These are phyloP conservation scores for Apiospora malaysiana DNA, from an alignment of 2,329 filamentous ascomycete genomes.

Conservation along the genomic window DNA sequence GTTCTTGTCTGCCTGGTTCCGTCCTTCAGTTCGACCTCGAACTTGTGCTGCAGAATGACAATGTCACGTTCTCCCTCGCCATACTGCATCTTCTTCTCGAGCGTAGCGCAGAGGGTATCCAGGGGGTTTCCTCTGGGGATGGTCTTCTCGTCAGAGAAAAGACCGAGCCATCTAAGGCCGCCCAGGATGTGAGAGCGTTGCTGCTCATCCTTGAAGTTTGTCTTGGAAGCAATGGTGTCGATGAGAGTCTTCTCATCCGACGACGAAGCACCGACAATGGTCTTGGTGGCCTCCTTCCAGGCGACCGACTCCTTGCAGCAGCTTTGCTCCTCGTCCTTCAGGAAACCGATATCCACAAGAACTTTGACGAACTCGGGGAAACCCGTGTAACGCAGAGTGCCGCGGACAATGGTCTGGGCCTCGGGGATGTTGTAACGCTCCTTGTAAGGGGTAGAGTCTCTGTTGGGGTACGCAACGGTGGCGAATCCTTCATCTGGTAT, in stretches of 20 bases:
- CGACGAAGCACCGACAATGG: conserved; percentile 74
- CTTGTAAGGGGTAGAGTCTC: conserved; percentile 85
- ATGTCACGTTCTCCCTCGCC: conserved; percentile 83
- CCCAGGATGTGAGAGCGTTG: conserved; percentile 73
- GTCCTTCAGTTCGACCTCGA: conserved; percentile 83
- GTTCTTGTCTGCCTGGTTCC: conserved; percentile 79
- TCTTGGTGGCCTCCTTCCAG: conserved; percentile 86
- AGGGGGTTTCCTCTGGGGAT: conserved; percentile 74
- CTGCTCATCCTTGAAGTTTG: conserved; percentile 70
- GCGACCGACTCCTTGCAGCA: conserved; percentile 70
- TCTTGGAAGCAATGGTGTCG: conserved; percentile 76
- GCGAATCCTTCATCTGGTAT: conserved; percentile 56
- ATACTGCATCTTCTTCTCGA: conserved; percentile 93
- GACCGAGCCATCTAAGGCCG: conserved; percentile 69
- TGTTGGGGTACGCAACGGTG: conserved; percentile 92
- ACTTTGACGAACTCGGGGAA: conserved; percentile 91
- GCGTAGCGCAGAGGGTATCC: conserved; percentile 87
- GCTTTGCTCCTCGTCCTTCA: conserved; percentile 71
- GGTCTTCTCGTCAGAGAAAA: conserved; percentile 66
- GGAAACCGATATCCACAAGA: conserved; percentile 89
- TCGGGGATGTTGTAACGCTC: conserved; percentile 93
- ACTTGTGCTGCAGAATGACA: conserved; percentile 81
- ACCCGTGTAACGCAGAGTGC: conserved; percentile 84
- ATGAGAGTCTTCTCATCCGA: conserved; percentile 72
- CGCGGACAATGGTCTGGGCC: conserved; percentile 80